phyloP scores from a whole-genome alignment of 1,139 yeast species.

The Lodderomyces oxycetoniae region DNA sequence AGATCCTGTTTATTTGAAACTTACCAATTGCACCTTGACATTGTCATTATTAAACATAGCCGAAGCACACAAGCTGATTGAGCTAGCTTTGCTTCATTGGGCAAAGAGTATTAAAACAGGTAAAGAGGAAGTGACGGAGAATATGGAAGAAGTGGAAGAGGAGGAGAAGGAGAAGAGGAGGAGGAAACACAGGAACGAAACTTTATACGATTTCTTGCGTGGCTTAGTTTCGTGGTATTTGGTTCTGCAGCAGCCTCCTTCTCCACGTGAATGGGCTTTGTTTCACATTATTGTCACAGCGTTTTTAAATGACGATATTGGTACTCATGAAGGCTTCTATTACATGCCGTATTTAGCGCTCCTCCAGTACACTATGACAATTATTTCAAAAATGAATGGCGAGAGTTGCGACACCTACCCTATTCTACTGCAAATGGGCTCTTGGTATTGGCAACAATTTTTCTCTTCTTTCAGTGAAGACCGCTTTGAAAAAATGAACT shows the following conservation, averaged over 20 bases:
- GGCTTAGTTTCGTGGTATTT: conserved; percentile 31
- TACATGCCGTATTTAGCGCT: conserved; percentile 23
- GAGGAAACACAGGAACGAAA: too few relatives aligned
- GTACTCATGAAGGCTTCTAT: conserved; percentile 6
- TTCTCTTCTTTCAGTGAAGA: conserved; percentile 11
- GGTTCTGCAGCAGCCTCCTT: conserved; percentile 26
- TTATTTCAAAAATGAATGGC: conserved; percentile 8
- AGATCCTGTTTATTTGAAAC: conserved; percentile 18
- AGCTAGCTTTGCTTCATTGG: not conserved
- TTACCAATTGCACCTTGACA: conserved; percentile 20
- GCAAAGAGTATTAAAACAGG: not conserved
- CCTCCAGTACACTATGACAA: conserved; percentile 17
- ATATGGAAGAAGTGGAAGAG: conserved; percentile 13
- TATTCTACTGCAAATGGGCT: not conserved
- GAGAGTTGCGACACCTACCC: not conserved
- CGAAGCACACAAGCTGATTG: conserved; percentile 15
- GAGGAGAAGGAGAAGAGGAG: too few relatives aligned
- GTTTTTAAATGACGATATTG: conserved; percentile 6
- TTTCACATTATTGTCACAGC: conserved; percentile 7
- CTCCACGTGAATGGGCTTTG: conserved; percentile 16
- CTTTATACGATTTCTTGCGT: conserved; percentile 20
- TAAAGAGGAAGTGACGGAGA: not conserved
- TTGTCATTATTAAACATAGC: conserved; percentile 25
- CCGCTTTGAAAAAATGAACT: conserved; percentile 8
- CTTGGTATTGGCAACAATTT: conserved; percentile 14